phyloP scores from a whole-genome alignment of 73 alveolate species.

The Tetrahymena elliotti region DNA sequence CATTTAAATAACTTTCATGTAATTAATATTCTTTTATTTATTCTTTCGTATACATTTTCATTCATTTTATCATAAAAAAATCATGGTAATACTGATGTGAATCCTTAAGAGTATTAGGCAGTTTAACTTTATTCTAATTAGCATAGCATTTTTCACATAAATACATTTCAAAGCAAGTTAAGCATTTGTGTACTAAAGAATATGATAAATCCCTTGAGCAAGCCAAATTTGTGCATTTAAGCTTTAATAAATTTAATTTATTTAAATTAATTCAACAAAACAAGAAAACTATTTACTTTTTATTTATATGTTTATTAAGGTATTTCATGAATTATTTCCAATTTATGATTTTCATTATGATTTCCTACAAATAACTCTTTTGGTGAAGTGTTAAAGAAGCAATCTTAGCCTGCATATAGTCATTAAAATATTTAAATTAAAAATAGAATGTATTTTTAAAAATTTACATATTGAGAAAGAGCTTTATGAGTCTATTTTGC shows the following conservation, averaged over 20 bases:
- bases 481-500: not conserved
- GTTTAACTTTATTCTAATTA: not conserved
- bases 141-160: not conserved
- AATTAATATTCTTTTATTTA: no score
- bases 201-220: not conserved
- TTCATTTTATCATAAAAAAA: not conserved
- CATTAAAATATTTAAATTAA: not conserved
- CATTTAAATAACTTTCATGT: no score
- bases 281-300: not conserved
- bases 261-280: not conserved
- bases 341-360: not conserved
- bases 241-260: not conserved
- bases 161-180: not conserved
- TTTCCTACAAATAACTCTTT: not conserved
- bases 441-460: not conserved
- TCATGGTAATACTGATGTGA: not conserved
- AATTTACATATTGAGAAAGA: not conserved
- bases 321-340: not conserved
- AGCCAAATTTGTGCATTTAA: not conserved
- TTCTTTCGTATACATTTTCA: not conserved
- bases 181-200: not conserved
- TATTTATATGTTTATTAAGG: not conserved
- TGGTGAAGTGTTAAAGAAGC: not conserved
- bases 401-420: not conserved
- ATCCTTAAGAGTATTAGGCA: not conserved